phyloP scores from a whole-genome alignment of 345 rosid genomes.

The Diplotaxis tenuifolia region DNA sequence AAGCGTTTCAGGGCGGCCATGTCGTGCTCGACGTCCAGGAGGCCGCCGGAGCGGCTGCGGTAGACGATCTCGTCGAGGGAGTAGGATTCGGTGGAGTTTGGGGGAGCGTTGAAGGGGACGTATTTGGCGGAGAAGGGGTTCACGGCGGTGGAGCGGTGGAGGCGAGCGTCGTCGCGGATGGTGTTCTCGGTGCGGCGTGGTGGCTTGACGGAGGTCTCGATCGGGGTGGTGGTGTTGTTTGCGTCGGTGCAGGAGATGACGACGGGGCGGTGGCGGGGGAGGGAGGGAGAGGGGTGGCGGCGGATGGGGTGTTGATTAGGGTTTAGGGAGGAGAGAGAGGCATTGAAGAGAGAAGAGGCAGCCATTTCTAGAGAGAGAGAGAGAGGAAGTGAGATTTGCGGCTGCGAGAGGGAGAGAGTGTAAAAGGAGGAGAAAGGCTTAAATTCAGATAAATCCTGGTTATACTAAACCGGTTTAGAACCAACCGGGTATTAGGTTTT shows the following conservation, averaged over 20 bases:
- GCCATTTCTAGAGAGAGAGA: background rate
- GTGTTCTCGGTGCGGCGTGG: conserved; percentile 42
- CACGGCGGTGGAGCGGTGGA: conserved; percentile 41
- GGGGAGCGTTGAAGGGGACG: conserved; percentile 65
- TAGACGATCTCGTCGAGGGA: conserved; percentile 89
- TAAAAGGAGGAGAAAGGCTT: background rate
- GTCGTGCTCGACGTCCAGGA: conserved; percentile 82
- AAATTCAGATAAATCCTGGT: background rate
- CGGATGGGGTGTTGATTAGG: background rate
- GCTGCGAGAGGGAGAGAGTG: background rate
- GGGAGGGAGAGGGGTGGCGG: background rate
- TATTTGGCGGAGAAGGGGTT: conserved; percentile 65
- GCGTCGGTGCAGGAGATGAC: conserved; percentile 39
- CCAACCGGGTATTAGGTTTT: background rate
- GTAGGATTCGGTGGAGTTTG: conserved; percentile 55
- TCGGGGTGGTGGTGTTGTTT: conserved; percentile 24
- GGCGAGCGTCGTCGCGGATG: conserved; percentile 76
- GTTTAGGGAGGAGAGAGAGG: background rate
- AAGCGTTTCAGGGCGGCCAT: conserved; percentile 62
- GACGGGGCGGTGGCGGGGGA: background rate
- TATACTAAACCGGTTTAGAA: background rate
- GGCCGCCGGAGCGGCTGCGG: conserved; percentile 76
- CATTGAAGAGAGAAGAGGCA: background rate
- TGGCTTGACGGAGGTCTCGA: conserved; percentile 32
- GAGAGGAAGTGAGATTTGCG: background rate